These are phyloP conservation scores for Aureobasidium sp. DNA, from an alignment of 2,329 filamentous ascomycete genomes.

Conservation along the genomic window DNA sequence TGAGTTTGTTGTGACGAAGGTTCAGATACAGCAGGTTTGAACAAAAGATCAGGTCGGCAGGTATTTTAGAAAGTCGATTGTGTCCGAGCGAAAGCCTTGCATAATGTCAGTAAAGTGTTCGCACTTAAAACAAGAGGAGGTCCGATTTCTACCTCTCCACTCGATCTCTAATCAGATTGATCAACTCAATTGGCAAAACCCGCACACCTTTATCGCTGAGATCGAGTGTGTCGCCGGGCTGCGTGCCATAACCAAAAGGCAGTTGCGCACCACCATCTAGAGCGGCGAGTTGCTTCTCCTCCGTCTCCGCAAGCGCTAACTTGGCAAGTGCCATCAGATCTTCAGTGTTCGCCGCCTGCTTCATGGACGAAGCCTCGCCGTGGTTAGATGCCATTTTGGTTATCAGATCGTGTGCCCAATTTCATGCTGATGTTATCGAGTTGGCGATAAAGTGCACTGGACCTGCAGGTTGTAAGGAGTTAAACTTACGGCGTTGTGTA, in stretches of 20 bases:
- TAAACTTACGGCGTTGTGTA: slow-evolving; percentile 2
- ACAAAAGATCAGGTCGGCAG: slow-evolving; percentile 63
- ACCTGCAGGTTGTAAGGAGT: slow-evolving; percentile 3
- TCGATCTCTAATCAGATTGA: slow-evolving; percentile 65
- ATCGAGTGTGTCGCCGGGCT: slow-evolving; percentile 66
- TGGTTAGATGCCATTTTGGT: slow-evolving; percentile 8
- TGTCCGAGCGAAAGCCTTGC: slow-evolving; percentile 69
- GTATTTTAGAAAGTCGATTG: slow-evolving; percentile 63
- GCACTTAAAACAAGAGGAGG: not conserved
- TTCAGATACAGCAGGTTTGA: slow-evolving; percentile 72
- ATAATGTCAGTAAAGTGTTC: slow-evolving; percentile 18
- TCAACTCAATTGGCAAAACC: slow-evolving; percentile 61
- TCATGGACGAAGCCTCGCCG: slow-evolving; percentile 5
- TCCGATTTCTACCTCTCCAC: slow-evolving; percentile 51
- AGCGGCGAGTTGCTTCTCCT: slow-evolving; percentile 14
- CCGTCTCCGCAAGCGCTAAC: slow-evolving; percentile 16
- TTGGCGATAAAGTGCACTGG: not conserved
- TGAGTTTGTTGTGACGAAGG: slow-evolving; percentile 65
- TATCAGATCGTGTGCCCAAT: slow-evolving; percentile 6
- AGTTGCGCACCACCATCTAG: slow-evolving; percentile 12
- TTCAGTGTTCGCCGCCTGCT: slow-evolving; percentile 11
- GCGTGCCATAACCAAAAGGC: slow-evolving; percentile 17
- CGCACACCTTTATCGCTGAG: slow-evolving; percentile 67
- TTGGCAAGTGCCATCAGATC: slow-evolving; percentile 15
- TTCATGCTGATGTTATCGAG: slow-evolving; percentile 1